Base-by-base conservation (phyloP, 116 monocot genomes). In the Phalaenopsis hybrid region DNA sequence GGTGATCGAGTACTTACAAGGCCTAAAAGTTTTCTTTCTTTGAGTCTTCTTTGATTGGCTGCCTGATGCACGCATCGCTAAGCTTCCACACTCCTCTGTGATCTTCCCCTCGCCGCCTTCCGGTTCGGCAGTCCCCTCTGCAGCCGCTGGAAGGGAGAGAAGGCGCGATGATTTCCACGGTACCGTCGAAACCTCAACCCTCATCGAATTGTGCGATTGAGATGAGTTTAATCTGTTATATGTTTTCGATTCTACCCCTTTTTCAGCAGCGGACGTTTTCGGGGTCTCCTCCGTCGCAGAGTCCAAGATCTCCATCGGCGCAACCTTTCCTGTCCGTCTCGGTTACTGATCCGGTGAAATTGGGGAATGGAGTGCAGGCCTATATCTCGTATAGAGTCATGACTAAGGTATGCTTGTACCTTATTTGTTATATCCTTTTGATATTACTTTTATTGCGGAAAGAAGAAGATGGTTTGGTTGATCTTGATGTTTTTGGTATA, bases 351-450 rank as follows among this genome's bases (percentile, higher is more conserved):
- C 97, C 97, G 49, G 97, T 94, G 79, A 97, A 97, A 88, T 85
- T 94, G 50, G 97, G 97, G 4, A 97, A 88, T 80, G 95, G 97
- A 79, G 97, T 97, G 79, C 97, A 97, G 85, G 88, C 97, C 44
- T 97, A 97, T 86, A 90, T 94, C 80, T 94, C 97, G 37, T 97
- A 97, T 81, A 93, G 94, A 68, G 91, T 94, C 83, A 92, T 97
- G 88, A 94, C 94, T 70, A 94, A 93, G 94, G 97, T 97, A 9
- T 77, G 13, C 21, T 75, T 83, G 18, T 4, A 21, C 68, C 6
- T 44, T 5, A 2, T 10, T 43, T 73, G 73, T 13, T 73, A 28
- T 15, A 15, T 17, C 33, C 37, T 41, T 75, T 21, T 61, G n/a
- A 34, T 72, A 25, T 16, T 72, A 41, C 6, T 41, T 37, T 33